Base-by-base conservation (phyloP, 768 basidiomycete genomes). In the Pleurotus tuber-regium region DNA sequence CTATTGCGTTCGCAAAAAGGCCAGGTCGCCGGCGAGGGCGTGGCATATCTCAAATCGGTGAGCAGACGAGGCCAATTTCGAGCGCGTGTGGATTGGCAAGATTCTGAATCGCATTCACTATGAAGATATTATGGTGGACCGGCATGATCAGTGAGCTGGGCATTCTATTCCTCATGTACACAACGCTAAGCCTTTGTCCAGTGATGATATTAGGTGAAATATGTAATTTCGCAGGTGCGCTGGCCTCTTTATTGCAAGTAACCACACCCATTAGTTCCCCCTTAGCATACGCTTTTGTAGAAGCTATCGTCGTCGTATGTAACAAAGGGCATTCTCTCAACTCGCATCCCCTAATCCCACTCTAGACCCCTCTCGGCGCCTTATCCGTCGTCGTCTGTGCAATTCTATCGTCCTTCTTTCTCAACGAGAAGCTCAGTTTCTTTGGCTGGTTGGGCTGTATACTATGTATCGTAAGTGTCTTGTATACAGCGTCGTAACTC, bases 371-470 rank as follows among this genome's bases (percentile, higher is more conserved):
- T 2, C 81, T 99, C 60, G 96, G 96, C 35, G 94, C 96, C 6
- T 80, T 99, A 50, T 94, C 93, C 16, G 97, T 99, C 59, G 97
- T 99, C 57, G 77, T 98, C 57, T 96, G 87, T 66, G 94, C 95
- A 43, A 88, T 96, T 28, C 72, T 98, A 14, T 95, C 95, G 5
- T 94, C 92, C 25, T 75, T 96, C 57, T 91, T 98, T 72, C 86
- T 99, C 60, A 84, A 95, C 42, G 96, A 98, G 67, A 91, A 77
- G 49, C 80, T 99, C 38, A 89, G 86, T 29, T 92, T 98, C 69
- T 98, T 99, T 64, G 96, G 97, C 43, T 98, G 95, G 94, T 76
- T 98, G 55, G 96, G 94, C 16, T 97, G 94, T 67, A 80, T 73
- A 12, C 79, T 98, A 14, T 96, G 92, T 69, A 92, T 98, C 62